A percentile compares a stretch with the other conserved stretches of the same genome.
phyloP scores from a whole-genome alignment of 257 asterid genomes.

The Penstemon davidsonii region DNA sequence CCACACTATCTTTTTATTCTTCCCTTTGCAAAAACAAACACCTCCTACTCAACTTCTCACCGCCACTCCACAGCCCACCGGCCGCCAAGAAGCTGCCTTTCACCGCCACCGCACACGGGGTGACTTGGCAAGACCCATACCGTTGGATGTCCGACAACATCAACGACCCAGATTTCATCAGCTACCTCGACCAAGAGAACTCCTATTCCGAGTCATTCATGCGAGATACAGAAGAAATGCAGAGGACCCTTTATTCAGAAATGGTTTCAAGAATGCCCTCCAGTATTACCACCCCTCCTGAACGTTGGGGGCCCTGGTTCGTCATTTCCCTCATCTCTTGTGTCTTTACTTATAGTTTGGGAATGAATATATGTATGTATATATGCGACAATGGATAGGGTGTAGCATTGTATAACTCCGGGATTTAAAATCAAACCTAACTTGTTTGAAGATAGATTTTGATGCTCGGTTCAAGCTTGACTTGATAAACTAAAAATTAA shows the following conservation, averaged over 20 bases:
- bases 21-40: constrained; percentile 44
- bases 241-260: constrained; percentile 56
- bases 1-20: constrained; percentile 46
- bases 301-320: constrained; percentile 91
- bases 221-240: constrained; percentile 64
- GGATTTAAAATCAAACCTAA: no score
- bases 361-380: no score
- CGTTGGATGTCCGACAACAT: constrained; percentile 80
- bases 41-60: constrained; percentile 11
- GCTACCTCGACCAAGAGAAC: constrained; percentile 67
- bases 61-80: constrained; percentile 43
- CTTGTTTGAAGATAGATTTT: no score
- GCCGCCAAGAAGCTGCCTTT: constrained; percentile 67
- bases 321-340: constrained; percentile 23
- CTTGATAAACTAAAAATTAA: no score
- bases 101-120: constrained; percentile 63
- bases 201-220: constrained; percentile 69
- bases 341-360: neutral
- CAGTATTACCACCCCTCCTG: constrained; percentile 72
- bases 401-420: no score
- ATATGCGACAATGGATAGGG: no score
- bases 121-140: constrained; percentile 69
- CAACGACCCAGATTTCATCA: constrained; percentile 73
- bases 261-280: constrained; percentile 80
- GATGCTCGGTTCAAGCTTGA: no score